Evolutionary conservation across 257 asterid genomes (phyloP).

Genomic region (Datura wrightii): DNA sequence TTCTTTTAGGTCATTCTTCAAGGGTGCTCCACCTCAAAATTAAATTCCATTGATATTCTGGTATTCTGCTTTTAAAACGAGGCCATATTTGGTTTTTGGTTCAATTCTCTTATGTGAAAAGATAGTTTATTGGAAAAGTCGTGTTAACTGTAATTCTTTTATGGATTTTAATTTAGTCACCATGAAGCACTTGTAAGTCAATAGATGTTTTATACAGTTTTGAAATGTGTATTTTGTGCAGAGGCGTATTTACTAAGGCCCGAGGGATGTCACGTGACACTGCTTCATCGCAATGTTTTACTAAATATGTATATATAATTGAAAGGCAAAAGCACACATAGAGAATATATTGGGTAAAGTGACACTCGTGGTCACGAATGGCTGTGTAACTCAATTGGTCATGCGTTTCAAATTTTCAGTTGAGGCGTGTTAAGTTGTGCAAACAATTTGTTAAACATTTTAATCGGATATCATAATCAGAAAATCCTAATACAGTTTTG

Average conservation of each 20-base stretch:
- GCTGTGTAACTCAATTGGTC: too few relatives aligned
- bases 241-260: too few relatives aligned
- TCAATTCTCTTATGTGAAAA: neutral
- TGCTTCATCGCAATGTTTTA: too few relatives aligned
- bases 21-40: neutral
- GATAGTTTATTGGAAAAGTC: neutral
- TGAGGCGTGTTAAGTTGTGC: neutral
- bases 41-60: neutral
- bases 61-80: neutral
- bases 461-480: neutral
- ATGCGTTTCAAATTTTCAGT: too few relatives aligned
- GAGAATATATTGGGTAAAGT: too few relatives aligned
- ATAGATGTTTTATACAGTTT: neutral
- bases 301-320: too few relatives aligned
- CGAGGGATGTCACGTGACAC: too few relatives aligned
- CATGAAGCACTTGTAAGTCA: neutral
- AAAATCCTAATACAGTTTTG: neutral
- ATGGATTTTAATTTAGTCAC: neutral
- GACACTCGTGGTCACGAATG: too few relatives aligned
- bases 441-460: neutral
- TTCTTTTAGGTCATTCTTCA: neutral
- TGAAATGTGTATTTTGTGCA: neutral
- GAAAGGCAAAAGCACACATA: too few relatives aligned
- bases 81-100: neutral
- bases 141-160: neutral